Base-by-base conservation (phyloP, 1,284 basidiomycete genomes). In the Rhodotorula sp. region DNA sequence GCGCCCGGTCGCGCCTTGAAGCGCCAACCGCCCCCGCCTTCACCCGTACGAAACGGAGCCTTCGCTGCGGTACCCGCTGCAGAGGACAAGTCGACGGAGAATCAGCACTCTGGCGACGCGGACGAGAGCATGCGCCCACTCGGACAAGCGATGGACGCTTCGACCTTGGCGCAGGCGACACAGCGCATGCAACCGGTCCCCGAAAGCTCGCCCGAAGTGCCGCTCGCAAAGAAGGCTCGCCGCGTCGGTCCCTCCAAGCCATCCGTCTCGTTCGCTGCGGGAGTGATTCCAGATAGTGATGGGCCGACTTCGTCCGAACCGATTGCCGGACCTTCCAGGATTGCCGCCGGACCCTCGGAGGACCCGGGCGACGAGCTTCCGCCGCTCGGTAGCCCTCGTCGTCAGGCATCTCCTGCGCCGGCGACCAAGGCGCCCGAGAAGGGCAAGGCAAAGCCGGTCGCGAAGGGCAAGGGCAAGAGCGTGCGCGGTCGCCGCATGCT, bases 211-310 rank as follows among this genome's bases (percentile, higher is more conserved):
- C 64, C 64, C 5, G 60, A 70, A 3, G 57, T 63, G 2, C 61
- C 69, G 14, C 64, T 70, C 34, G 58, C 60, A 1, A 23, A 43
- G 28, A 28, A 14, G 19, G 31, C 21, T 15, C 49, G 48, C 31
- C 28, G 31, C 14, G 21, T 26, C 26, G 34, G 23, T 49, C 31
- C 31, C 23, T 10, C 34, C 7, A 49, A 7, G 6, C 23, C 16
- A 18, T 28, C 54, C 28, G 16, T 26, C 5, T 21, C 38, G 5
- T 34, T 58, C 56, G 48, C 23, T 34, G n/a, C 50, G 19, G 34
- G 50, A 47, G 31, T 62, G 16, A 64, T 69, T 0, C 64, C 68
- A 14, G 64, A 69, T 49, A 69, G 68, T 50, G 68, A 69, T 15
- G 68, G 60, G 1, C 59, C 60, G 26, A 67, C 59, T 18, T 55